Base-by-base conservation (phyloP, 192 early-diverging fungal species). In the Chytriomyces hyalinus region DNA sequence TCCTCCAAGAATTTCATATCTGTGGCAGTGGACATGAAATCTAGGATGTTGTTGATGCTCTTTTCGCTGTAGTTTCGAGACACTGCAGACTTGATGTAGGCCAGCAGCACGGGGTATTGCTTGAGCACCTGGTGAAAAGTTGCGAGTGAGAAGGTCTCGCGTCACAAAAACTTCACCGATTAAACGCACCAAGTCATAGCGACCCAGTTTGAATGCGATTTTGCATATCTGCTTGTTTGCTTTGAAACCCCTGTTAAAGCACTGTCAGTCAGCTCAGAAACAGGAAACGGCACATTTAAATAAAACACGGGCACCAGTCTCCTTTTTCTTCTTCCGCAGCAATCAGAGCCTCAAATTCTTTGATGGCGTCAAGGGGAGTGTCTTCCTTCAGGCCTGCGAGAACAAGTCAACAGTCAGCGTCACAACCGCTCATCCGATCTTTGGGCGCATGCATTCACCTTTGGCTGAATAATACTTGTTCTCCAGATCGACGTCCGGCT, bases 381-480 rank as follows among this genome's bases (percentile, higher is more conserved):
- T 94, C 92, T 63, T 95, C 93, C 69, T 95, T 95, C 20, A 89
- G 83, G 9, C 86, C 91, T 93, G 77, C 44, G n/a, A 17, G 68
- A 77, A 49, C 51, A 17, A 68, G 36, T 20, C 20, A 13, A 6
- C 13, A 65, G 13, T 65, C 13, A 65, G 20, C 24, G 20, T 65
- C 24, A 0, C 11, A 65, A 26, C 20, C 20, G 36, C 11, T 1
- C 13, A 26, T 22, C 17, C 47, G 17, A 61, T 26, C n/a, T 15
- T 15, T 26, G 49, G 78, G 57, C 22, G 22, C 15, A 60, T 26
- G 26, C 63, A 70, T 44, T 5, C 64, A 87, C 94, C 93, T 86
- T 96, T 96, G 57, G 95, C 95, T 66, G 87, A 92, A 80, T 96
- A 95, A 81, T 96, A 96, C 70, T 89, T 92, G 80, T 96, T 95